Conservation (phyloP, 2,329 filamentous ascomycete genomes). For the Calonectria hawksworthii region DNA sequence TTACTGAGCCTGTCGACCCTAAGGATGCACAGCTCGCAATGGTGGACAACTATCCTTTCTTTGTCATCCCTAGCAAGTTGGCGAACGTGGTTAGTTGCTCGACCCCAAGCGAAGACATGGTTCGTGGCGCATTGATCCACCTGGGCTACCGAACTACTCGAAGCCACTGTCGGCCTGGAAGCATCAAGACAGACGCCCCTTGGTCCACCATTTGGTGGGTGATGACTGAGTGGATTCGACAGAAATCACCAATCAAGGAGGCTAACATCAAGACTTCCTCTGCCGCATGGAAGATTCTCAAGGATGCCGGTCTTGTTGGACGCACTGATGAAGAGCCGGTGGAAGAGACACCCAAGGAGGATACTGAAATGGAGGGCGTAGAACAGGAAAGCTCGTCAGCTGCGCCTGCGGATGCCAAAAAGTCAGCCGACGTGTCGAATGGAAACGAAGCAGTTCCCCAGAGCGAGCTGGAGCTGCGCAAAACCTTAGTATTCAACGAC, state of each 20-base stretch:
- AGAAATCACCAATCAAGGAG: constrained; percentile 83
- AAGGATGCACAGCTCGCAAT: constrained; percentile 69
- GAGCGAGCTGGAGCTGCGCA: constrained; percentile 61
- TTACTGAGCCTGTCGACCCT: constrained; percentile 52
- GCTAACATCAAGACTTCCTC: constrained; percentile 78
- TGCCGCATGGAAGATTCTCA: constrained; percentile 79
- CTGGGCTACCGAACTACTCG: constrained; percentile 87
- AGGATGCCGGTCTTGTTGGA: constrained; percentile 52
- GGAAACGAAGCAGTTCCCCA: constrained; percentile 34
- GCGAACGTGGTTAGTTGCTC: constrained; percentile 83
- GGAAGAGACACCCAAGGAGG: constrained; percentile 35
- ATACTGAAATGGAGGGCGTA: constrained; percentile 58
- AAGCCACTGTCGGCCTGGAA: constrained; percentile 90
- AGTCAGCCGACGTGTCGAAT: constrained; percentile 33
- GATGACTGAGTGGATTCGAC: constrained; percentile 91
- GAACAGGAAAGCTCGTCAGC: constrained; percentile 37
- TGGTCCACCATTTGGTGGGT: constrained; percentile 93
- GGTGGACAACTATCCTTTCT: constrained; percentile 86
- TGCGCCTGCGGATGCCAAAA: constrained; percentile 30
- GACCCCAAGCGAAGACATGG: constrained; percentile 82
- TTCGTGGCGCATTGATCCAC: constrained; percentile 85
- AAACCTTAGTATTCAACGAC: constrained; percentile 82
- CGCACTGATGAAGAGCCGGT: constrained; percentile 48
- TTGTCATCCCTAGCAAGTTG: constrained; percentile 82
- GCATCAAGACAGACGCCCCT: constrained; percentile 93